Evolutionary conservation across 2,329 filamentous ascomycete species (phyloP).

Genomic region (Aureobasidium leucospermi): DNA sequence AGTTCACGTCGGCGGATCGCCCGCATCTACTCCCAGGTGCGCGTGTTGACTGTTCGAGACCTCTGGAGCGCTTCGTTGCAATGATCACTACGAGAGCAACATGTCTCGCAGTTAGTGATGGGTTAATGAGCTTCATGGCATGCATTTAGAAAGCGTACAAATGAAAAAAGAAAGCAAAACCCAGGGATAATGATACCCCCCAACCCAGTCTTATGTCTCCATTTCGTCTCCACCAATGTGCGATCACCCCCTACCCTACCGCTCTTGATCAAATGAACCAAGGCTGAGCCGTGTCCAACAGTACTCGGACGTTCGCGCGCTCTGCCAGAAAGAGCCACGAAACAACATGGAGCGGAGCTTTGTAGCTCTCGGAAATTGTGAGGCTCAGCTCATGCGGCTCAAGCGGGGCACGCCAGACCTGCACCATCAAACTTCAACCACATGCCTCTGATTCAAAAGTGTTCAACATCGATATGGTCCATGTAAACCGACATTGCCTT

Average conservation of each 20-base stretch:
- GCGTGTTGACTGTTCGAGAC: background rate
- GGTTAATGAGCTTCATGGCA: constrained; percentile 15
- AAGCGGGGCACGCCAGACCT: background rate
- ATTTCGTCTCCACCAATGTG: background rate
- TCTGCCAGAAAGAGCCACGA: no score
- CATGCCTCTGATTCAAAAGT: background rate
- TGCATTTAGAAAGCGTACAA: constrained; percentile 15
- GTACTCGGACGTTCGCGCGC: no score
- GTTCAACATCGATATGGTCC: no score
- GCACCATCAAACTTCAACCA: background rate
- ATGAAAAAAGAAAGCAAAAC: constrained; percentile 11
- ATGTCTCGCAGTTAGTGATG: constrained; percentile 10
- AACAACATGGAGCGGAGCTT: no score
- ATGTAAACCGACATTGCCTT: no score
- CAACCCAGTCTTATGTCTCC: background rate
- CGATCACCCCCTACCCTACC: no score
- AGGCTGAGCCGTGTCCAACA: no score
- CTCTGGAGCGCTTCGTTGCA: background rate
- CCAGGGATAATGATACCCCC: constrained; percentile 13
- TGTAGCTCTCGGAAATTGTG: background rate
- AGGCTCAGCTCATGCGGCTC: background rate
- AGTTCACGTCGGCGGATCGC: background rate
- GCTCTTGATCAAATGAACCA: no score
- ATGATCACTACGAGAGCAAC: background rate
- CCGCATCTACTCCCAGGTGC: constrained; percentile 2